phyloP scores from a whole-genome alignment of 345 rosid species.

The Capsella bursapastoris region DNA sequence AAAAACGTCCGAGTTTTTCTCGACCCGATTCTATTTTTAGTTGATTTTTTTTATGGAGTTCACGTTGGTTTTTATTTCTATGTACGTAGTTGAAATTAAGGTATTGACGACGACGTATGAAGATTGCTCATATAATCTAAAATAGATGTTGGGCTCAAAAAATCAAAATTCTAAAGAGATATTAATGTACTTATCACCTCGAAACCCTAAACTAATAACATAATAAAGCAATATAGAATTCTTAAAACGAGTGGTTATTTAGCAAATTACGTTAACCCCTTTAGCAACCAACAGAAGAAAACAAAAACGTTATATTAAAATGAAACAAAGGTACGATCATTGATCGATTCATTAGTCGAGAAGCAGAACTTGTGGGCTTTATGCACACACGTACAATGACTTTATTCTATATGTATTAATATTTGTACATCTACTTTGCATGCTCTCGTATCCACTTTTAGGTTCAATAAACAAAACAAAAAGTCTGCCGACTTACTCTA shows the following conservation, averaged over 20 bases:
- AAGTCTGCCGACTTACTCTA: constrained; percentile 27
- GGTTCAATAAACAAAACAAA: constrained; percentile 15
- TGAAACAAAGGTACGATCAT: constrained; percentile 2
- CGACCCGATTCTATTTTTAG: constrained; percentile 37
- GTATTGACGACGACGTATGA: constrained; percentile 19
- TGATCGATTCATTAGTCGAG: constrained; percentile 29
- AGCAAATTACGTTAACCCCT: constrained; percentile 39
- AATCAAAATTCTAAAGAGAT: background rate
- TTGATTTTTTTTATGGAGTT: constrained; percentile 15
- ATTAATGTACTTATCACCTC: constrained; percentile 11
- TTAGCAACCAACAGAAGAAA: constrained; percentile 9
- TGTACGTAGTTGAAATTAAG: background rate
- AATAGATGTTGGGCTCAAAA: background rate
- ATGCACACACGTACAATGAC: constrained; percentile 36
- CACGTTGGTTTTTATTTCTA: background rate
- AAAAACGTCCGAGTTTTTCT: constrained; percentile 28
- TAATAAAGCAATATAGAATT: constrained; percentile 31
- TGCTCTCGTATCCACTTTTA: constrained; percentile 17
- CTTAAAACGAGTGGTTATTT: constrained; percentile 40
- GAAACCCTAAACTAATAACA: constrained; percentile 25
- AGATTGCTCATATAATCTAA: background rate
- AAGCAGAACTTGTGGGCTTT: constrained; percentile 36
- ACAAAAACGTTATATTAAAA: background rate
- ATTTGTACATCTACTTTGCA: background rate
- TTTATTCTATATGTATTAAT: background rate